These are phyloP conservation scores for Aspergillus pseudonomiae DNA, from an alignment of 2,329 filamentous ascomycete species.

Conservation along the genomic window DNA sequence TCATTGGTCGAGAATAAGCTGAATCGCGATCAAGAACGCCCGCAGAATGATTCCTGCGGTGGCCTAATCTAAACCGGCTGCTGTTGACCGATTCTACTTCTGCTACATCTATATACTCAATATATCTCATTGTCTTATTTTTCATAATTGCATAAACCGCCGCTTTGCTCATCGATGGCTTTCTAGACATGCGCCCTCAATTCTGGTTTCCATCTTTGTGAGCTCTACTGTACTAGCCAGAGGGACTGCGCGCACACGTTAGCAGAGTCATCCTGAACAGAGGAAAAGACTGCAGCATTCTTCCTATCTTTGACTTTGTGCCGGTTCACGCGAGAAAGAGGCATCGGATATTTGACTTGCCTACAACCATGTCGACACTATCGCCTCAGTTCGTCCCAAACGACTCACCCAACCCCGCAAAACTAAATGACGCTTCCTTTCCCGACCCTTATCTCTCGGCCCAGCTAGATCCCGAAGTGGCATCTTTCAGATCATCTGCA, in stretches of 20 bases:
- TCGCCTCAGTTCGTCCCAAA: constrained; percentile 25
- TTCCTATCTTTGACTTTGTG: neutral
- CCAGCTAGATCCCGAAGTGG: constrained; percentile 42
- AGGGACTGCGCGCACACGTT: neutral
- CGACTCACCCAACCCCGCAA: constrained; percentile 29
- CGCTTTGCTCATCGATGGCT: neutral
- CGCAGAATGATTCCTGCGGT: constrained; percentile 3
- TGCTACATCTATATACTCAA: neutral
- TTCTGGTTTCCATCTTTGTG: neutral
- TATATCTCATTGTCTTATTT: neutral
- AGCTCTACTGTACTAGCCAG: neutral
- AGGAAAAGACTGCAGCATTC: neutral
- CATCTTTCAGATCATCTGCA: constrained; percentile 36
- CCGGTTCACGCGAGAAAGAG: neutral
- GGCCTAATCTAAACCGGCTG: neutral
- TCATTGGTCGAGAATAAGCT: neutral
- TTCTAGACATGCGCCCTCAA: constrained; percentile 1
- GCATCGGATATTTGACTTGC: neutral
- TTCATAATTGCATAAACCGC: neutral
- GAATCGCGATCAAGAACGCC: neutral
- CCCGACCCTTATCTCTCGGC: constrained; percentile 45
- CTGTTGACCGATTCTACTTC: neutral
- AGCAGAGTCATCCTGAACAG: neutral
- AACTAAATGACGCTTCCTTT: constrained; percentile 35
- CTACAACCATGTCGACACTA: constrained; percentile 24